Evolutionary conservation across 2,329 filamentous ascomycete genomes (phyloP), one percentile per base, ranked within the genome.

Genomic region (Pezicula radicicola): DNA sequence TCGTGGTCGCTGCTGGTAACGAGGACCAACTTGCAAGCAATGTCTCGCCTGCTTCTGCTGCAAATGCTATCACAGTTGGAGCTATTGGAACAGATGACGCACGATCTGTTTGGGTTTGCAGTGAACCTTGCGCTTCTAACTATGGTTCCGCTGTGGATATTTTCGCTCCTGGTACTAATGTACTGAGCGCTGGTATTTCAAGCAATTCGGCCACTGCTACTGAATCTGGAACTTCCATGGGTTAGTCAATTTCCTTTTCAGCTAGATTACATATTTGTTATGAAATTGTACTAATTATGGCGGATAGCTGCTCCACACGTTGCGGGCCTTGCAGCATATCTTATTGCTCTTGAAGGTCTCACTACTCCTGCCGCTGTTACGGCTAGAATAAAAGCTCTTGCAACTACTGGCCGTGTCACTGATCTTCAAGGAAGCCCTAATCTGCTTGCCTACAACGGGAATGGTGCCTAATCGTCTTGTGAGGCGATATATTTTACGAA

Each of bases 211-310:
- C 76, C 27, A 73, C 62, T 9, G 70, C 81, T 60, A 74, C 62
- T 8, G 70, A 81, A 60, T 77, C 72, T 13, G 82, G 81, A 28
- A 85, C 83, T 2, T 81, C 76, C 33, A 84, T 84, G 80, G 78
- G 21, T n/a, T 4, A 30, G 37, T 21, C 15, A 16, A 13, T 40
- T 16, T 9, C 13, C 28, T 28, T 12, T 33, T 33, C 15, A 15
- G 27, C 16, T 45, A 25, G 25, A 7, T 33, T 15, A 12, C 12
- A n/a, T 15, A 10, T 13, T 21, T 30, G 27, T 9, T 15, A 16
- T 8, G 13, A 9, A 18, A 33, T 15, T 27, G 9, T 45, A n/a
- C 42, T 28, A 3, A 28, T 19, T 10, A 45, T 28, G 10, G 27
- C n/a, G 13, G 13, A 30, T 18, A 28, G 21, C 82, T 1, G 69